A percentile compares a stretch with the other conserved stretches of the same genome.
Conservation (phyloP, 2,329 filamentous ascomycete genomes). For the Pezicula rhizophila region DNA sequence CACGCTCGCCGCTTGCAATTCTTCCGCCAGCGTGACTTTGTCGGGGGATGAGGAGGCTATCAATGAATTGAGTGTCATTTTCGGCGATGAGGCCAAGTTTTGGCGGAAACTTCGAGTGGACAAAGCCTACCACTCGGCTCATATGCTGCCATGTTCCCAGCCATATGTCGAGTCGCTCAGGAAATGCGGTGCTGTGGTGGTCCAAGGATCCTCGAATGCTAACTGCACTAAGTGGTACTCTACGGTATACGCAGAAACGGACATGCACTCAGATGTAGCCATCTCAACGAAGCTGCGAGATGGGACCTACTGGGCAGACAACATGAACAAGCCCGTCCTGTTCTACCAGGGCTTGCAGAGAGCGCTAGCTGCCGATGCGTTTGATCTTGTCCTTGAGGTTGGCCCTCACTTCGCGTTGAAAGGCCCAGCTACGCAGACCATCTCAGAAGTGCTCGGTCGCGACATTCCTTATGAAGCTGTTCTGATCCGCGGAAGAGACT, state of each 20-base stretch:
- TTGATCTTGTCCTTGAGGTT: conserved; percentile 1
- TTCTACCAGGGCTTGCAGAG: conserved; percentile 22
- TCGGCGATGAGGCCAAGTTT: no score
- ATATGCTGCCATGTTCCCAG: neutral
- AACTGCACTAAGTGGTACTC: conserved; percentile 21
- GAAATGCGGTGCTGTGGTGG: no score
- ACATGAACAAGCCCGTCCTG: conserved; percentile 33
- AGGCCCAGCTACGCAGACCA: neutral
- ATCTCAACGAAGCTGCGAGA: no score
- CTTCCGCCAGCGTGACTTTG: conserved; percentile 9
- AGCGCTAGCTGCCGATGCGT: conserved; percentile 19
- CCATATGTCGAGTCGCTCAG: neutral
- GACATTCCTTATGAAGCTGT: conserved; percentile 11
- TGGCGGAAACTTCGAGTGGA: neutral
- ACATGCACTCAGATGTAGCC: no score
- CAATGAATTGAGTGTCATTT: neutral
- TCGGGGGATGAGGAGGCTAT: conserved; percentile 6
- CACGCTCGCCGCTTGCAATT: conserved; percentile 22
- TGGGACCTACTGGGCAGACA: conserved; percentile 15
- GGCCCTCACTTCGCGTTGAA: neutral
- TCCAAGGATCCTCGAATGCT: no score
- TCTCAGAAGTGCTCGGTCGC: neutral
- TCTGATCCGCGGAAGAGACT: neutral
- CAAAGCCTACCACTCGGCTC: conserved; percentile 11
- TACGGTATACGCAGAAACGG: neutral